phyloP scores from a whole-genome alignment of 2,329 filamentous ascomycete species.

The Verticillium tricorpus region DNA sequence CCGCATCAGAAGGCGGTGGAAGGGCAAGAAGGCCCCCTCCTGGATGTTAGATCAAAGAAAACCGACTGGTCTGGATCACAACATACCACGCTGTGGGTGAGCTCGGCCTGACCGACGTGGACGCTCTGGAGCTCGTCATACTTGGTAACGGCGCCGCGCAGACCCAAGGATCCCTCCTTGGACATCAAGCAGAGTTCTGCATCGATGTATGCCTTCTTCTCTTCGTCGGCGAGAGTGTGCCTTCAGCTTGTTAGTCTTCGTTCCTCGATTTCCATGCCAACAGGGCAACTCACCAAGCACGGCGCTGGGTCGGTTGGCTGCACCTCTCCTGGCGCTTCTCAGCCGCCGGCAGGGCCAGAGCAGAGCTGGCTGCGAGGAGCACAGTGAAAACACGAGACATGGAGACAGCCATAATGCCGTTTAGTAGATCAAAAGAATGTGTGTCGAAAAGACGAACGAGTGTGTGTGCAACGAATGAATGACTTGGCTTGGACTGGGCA shows the following conservation, averaged over 20 bases:
- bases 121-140: constrained; percentile 14
- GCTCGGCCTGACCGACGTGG: constrained; percentile 10
- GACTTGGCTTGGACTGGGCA: neutral
- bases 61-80: constrained; percentile 10
- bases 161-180: constrained; percentile 6
- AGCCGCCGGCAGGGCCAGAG: neutral
- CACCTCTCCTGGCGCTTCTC: neutral
- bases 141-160: constrained; percentile 8
- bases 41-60: neutral
- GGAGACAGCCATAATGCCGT: neutral
- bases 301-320: neutral
- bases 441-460: neutral
- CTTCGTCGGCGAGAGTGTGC: constrained; percentile 11
- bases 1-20: constrained; percentile 22
- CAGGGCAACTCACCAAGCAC: neutral
- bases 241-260: neutral
- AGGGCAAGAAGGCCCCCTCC: constrained; percentile 23
- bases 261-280: neutral
- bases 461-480: neutral
- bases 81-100: constrained; percentile 11
- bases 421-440: neutral
- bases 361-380: neutral
- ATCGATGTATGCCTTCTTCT: constrained; percentile 13
- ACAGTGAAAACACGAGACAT: neutral
- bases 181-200: constrained; percentile 13